Percentiles rank a stretch among this genome's conserved stretches.
phyloP scores from a whole-genome alignment of 768 basidiomycete genomes.

The Phanerodontia chrysosporium region DNA sequence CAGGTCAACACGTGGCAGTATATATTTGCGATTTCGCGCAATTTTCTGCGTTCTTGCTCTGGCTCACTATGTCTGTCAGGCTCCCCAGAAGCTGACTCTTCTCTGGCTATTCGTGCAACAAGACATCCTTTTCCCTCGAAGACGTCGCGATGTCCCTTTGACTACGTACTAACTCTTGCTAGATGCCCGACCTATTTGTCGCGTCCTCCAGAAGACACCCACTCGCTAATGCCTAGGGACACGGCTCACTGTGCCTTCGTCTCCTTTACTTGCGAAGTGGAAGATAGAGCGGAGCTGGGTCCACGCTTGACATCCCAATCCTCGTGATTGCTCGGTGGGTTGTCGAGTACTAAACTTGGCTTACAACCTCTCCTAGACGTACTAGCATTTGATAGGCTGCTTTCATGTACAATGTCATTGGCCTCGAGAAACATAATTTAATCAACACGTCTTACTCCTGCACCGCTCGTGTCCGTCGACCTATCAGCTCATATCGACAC shows the following conservation, averaged over 20 bases:
- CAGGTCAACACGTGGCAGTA: background rate
- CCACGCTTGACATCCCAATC: conserved; percentile 69
- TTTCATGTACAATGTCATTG: background rate
- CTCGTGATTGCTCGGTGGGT: conserved; percentile 37
- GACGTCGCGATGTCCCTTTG: too few relatives aligned
- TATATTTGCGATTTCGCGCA: background rate
- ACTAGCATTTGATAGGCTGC: background rate
- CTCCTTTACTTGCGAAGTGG: conserved; percentile 75
- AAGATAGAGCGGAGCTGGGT: conserved; percentile 54
- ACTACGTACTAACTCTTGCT: too few relatives aligned
- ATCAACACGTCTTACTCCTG: background rate
- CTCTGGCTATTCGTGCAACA: background rate
- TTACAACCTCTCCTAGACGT: conserved; percentile 31
- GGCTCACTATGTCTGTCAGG: too few relatives aligned
- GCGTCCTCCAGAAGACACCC: conserved; percentile 28
- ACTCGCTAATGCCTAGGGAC: conserved; percentile 77
- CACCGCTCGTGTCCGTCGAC: too few relatives aligned
- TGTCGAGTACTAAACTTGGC: conserved; percentile 78
- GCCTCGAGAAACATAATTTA: background rate
- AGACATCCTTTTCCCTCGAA: background rate
- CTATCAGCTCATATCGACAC: background rate
- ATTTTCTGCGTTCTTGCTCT: background rate
- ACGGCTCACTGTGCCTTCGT: conserved; percentile 73
- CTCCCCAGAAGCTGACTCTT: background rate
- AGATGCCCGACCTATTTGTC: background rate